Percentiles rank a stretch among this genome's conserved stretches.
phyloP scores from a whole-genome alignment of 148 eudicot species.

The Selenicereus undatus region DNA sequence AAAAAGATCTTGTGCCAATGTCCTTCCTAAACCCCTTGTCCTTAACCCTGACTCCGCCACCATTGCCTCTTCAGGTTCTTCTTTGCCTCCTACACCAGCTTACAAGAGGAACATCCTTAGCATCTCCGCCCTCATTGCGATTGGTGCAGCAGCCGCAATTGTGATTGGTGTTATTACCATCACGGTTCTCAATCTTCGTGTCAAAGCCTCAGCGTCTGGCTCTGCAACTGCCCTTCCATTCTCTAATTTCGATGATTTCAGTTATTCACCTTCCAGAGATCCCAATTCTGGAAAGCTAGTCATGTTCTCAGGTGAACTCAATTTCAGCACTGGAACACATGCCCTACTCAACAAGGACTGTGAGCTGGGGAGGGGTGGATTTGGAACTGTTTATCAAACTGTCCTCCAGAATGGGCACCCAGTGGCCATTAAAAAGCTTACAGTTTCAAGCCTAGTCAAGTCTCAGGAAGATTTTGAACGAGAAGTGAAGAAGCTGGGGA shows the following conservation, averaged over 20 bases:
- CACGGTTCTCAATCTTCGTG: conserved; percentile 80
- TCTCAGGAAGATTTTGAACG: conserved; percentile 88
- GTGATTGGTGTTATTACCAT: conserved; percentile 79
- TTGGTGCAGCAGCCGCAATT: conserved; percentile 87
- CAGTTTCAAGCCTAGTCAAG: conserved; percentile 86
- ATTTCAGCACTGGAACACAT: conserved; percentile 80
- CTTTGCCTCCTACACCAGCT: conserved; percentile 40
- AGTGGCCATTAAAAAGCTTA: conserved; percentile 86
- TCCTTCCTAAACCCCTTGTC: conserved; percentile 91
- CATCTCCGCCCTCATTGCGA: conserved; percentile 81
- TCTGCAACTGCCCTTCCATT: conserved; percentile 55
- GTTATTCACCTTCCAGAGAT: conserved; percentile 61
- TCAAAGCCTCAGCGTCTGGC: conserved; percentile 50
- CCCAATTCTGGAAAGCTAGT: conserved; percentile 88
- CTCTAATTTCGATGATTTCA: conserved; percentile 68
- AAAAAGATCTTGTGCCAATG: conserved; percentile 55
- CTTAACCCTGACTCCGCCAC: conserved; percentile 73
- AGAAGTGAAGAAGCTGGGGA: conserved; percentile 80
- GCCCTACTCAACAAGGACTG: conserved; percentile 89
- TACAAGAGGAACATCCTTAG: conserved; percentile 75
- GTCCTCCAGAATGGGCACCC: conserved; percentile 68
- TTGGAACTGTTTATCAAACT: conserved; percentile 87
- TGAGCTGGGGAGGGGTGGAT: conserved; percentile 95
- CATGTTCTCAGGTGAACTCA: conserved; percentile 85
- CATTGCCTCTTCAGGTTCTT: conserved; percentile 45